Evolutionary conservation across 805 yeast genomes (phyloP), one percentile per base, ranked within the genome.

Genomic region (Blastobotrys muscicola): DNA sequence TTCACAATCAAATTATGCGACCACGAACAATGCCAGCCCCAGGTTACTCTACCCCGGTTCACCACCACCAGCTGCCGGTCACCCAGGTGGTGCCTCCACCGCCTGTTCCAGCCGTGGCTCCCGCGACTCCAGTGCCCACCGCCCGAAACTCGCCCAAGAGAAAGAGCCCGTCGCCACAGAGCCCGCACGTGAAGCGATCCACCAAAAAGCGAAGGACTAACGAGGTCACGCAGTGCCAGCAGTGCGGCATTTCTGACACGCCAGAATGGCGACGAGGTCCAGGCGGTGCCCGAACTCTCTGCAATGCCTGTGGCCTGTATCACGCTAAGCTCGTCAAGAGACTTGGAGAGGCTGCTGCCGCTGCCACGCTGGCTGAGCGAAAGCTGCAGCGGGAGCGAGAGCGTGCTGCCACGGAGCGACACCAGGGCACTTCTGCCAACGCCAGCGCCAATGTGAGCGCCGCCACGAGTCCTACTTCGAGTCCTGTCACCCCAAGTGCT

Each of bases 231-330:
- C 44, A 45, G 23, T 70, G 75, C 51, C 68, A 66, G 35, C 70
- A 73, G 46, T 78, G 84, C 53, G 70, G 69, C n/a, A 67, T 71
- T 3, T 61, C 57, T 6, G 75, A 74, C 38, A 82, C 94, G 0
- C 92, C 92, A 0, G 92, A 84, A 59, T 84, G 94, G 94, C 65
- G 94, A 43, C 71, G 81, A 38, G 92, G 92, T 0, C 92, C 94
- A 1, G 73, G 74, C 43, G 94, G 92, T 2, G 75, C 77, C 10
- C 66, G 86, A 33, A 80, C 87, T 0, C 62, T 84, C 41, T 84
- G 94, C 62, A 85, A 84, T 58, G 92, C 92, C 1, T 84, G 94
- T 59, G 94, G 94, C 0, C 62, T 84, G 34, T 80, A 72, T 56
- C 83, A 77, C 58, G 81, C 84, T 36, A 83, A 83, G 55, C 63